Conservation (phyloP, 2,329 filamentous ascomycete genomes). For the Trichoderma sp. region DNA sequence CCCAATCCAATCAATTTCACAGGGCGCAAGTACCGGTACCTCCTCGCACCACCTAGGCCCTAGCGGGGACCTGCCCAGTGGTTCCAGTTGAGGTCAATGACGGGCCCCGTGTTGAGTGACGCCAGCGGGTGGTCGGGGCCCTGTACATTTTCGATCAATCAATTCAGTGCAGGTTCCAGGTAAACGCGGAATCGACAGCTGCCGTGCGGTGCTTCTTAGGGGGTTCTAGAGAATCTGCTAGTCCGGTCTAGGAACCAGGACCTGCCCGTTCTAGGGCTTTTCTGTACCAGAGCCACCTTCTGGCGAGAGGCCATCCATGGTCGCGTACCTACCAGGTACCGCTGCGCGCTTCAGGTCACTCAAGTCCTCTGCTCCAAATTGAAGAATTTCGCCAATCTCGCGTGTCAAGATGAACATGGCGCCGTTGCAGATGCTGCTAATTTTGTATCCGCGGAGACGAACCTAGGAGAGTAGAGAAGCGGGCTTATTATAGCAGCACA, state of each 20-base stretch:
- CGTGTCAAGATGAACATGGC: not conserved
- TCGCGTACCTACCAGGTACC: not conserved
- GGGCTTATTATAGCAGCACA: not conserved
- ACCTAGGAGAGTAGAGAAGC: not conserved
- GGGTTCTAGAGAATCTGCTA: not conserved
- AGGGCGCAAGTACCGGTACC: not conserved
- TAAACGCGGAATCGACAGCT: conserved; percentile 9
- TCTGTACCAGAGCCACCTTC: not conserved
- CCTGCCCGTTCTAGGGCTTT: not conserved
- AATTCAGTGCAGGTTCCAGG: not conserved
- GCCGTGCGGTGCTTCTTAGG: not conserved
- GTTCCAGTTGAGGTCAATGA: not conserved
- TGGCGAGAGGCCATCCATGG: not conserved
- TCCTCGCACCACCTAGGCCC: not conserved
- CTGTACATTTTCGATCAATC: not conserved
- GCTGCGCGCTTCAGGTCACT: conserved; percentile 5
- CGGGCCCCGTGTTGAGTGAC: not conserved
- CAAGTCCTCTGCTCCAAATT: not conserved
- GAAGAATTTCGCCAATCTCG: conserved; percentile 13
- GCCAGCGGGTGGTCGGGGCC: not conserved
- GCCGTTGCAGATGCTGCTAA: not conserved
- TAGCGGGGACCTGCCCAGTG: not conserved
- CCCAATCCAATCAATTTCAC: not conserved
- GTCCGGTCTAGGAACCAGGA: not conserved
- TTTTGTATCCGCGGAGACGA: not conserved